Percentiles rank a stretch among this genome's conserved stretches.
Conservation (phyloP, 257 asterid genomes). For the Avicennia marina region DNA sequence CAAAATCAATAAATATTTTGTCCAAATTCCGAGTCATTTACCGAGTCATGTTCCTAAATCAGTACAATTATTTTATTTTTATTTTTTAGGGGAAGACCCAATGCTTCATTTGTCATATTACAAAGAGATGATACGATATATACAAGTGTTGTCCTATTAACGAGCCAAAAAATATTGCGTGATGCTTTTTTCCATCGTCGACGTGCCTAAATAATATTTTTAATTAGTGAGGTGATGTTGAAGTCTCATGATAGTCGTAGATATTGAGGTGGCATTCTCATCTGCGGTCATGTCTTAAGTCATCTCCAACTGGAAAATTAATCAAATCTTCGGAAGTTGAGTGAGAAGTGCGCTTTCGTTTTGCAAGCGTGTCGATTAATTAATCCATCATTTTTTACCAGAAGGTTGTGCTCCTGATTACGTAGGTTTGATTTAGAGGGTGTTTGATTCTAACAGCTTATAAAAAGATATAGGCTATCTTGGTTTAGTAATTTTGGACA, state of each 20-base stretch:
- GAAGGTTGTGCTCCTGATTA: constrained; percentile 2
- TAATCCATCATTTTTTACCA: not conserved
- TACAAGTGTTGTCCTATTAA: constrained; percentile 20
- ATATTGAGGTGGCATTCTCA: constrained; percentile 31
- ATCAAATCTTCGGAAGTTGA: no score
- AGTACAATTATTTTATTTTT: not conserved
- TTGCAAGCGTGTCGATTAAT: constrained; percentile 7
- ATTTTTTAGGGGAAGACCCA: constrained; percentile 11
- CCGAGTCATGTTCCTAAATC: constrained; percentile 23
- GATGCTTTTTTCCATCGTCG: no score
- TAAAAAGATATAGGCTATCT: no score
- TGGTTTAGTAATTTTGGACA: no score
- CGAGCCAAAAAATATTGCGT: constrained; percentile 29
- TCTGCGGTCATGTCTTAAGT: constrained; percentile 20
- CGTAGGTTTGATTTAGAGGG: not conserved
- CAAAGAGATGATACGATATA: constrained; percentile 14
- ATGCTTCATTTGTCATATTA: constrained; percentile 20
- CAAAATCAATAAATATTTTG: not conserved
- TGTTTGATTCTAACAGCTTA: no score
- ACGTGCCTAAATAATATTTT: constrained; percentile 1
- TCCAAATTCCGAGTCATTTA: constrained; percentile 7
- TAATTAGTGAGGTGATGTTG: constrained; percentile 7
- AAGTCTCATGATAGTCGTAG: constrained; percentile 31
- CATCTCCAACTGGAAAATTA: constrained; percentile 10
- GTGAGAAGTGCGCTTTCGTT: constrained; percentile 40